phyloP scores from a whole-genome alignment of 768 basidiomycete genomes.

The Xerocomus brunneocitrinus region DNA sequence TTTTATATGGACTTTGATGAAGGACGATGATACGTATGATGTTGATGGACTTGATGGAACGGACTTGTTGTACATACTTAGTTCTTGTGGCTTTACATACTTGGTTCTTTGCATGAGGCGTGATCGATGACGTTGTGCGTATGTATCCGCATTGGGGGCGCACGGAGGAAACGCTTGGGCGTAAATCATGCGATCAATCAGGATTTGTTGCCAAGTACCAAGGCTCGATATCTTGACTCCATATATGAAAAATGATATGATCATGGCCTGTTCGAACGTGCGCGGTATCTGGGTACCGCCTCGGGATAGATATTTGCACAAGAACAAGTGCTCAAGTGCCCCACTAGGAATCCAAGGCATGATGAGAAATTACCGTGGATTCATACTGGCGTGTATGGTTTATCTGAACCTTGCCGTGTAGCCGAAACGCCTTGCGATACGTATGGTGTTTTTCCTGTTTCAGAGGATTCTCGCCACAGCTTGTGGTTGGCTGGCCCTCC shows the following conservation, averaged over 20 bases:
- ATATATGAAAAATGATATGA: neutral
- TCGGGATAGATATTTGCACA: neutral
- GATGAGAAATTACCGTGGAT: neutral
- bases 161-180: neutral
- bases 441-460: neutral
- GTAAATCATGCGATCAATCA: neutral
- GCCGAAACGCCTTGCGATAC: slow-evolving; percentile 2
- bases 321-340: no score
- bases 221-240: neutral
- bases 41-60: neutral
- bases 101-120: neutral
- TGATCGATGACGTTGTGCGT: neutral
- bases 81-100: neutral
- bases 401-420: slow-evolving; percentile 5
- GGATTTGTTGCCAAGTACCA: neutral
- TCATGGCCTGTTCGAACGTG: neutral
- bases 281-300: neutral
- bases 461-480: neutral
- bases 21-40: neutral
- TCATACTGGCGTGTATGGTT: neutral
- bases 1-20: neutral
- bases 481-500: neutral
- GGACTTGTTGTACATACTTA: neutral
- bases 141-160: neutral
- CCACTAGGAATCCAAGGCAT: neutral